phyloP scores from a whole-genome alignment of 2,329 filamentous ascomycete species.

The Sclerotinia minor region DNA sequence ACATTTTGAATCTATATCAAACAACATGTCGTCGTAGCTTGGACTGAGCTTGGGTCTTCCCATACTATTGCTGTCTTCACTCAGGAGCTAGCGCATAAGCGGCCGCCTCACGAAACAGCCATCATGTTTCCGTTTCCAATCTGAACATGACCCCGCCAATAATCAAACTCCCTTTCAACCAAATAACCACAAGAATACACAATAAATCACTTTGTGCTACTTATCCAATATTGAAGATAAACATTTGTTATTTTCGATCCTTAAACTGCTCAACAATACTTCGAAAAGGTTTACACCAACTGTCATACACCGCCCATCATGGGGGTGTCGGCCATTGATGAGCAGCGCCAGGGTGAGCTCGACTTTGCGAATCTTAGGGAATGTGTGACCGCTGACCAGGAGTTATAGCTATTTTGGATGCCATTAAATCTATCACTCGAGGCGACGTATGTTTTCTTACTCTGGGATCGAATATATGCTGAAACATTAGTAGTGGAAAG shows the following conservation, averaged over 20 bases:
- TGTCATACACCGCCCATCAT: slow-evolving; percentile 26
- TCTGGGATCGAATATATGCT: slow-evolving; percentile 24
- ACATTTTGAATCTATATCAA: slow-evolving; percentile 17
- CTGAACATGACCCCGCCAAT: slow-evolving; percentile 18
- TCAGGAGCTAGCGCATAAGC: slow-evolving; percentile 15
- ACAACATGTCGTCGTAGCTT: slow-evolving; percentile 14
- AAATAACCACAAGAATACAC: slow-evolving; percentile 5
- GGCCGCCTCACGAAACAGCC: slow-evolving; percentile 19
- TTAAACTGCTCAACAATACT: neutral
- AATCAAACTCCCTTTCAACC: slow-evolving; percentile 21
- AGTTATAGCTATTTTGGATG: slow-evolving; percentile 65
- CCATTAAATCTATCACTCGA: slow-evolving; percentile 74
- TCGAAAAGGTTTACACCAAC: slow-evolving; percentile 12
- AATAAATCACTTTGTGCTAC: neutral
- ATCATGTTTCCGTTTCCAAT: slow-evolving; percentile 21
- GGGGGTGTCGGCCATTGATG: slow-evolving; percentile 77
- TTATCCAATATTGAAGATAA: neutral
- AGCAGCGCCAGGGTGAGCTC: slow-evolving; percentile 72
- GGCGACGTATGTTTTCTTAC: slow-evolving; percentile 65
- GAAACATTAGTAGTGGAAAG: slow-evolving; percentile 75
- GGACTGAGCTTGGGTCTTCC: neutral
- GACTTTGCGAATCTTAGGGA: neutral
- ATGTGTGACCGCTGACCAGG: slow-evolving; percentile 28
- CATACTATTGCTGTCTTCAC: neutral
- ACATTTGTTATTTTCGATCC: neutral